These are phyloP conservation scores for Penicillium atrosanguineum DNA, from an alignment of 495 filamentous ascomycete species.

Conservation along the genomic window DNA sequence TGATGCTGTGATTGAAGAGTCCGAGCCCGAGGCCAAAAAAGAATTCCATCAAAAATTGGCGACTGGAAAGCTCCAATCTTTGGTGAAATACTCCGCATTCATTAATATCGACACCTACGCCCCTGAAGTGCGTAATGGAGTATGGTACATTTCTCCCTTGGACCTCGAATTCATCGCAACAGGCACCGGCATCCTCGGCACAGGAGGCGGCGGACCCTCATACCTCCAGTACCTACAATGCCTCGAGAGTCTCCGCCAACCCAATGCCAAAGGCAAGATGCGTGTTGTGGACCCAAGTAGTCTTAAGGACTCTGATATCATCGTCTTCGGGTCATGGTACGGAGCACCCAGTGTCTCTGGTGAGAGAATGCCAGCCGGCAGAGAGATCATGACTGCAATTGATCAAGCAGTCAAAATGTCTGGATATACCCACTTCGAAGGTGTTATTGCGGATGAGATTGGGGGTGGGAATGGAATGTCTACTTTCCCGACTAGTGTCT, in stretches of 20 bases:
- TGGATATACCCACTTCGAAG: constrained; percentile 26
- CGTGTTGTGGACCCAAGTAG: constrained; percentile 14
- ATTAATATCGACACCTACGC: constrained; percentile 40
- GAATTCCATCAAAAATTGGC: not conserved
- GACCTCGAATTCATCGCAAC: constrained; percentile 28
- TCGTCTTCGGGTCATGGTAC: constrained; percentile 23
- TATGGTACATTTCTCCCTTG: constrained; percentile 23
- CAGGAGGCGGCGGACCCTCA: constrained; percentile 24
- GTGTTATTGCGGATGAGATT: constrained; percentile 31
- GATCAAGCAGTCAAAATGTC: constrained; percentile 25
- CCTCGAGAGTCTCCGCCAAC: constrained; percentile 13
- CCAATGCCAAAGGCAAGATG: constrained; percentile 15
- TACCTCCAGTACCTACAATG: constrained; percentile 22
- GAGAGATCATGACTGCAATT: constrained; percentile 28
- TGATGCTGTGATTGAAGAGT: not conserved
- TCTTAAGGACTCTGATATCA: constrained; percentile 21
- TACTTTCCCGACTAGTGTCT: constrained; percentile 27
- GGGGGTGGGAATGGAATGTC: constrained; percentile 40
- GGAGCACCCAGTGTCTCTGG: constrained; percentile 24
- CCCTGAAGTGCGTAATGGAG: constrained; percentile 46
- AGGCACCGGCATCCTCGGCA: constrained; percentile 22
- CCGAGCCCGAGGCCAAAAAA: not conserved
- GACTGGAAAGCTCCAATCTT: not conserved
- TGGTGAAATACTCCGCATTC: not conserved
- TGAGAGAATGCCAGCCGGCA: constrained; percentile 27